A percentile compares a stretch with the other conserved stretches of the same genome.
Conservation (phyloP, 148 eudicot species). For the Pharnaceum exiguum region DNA sequence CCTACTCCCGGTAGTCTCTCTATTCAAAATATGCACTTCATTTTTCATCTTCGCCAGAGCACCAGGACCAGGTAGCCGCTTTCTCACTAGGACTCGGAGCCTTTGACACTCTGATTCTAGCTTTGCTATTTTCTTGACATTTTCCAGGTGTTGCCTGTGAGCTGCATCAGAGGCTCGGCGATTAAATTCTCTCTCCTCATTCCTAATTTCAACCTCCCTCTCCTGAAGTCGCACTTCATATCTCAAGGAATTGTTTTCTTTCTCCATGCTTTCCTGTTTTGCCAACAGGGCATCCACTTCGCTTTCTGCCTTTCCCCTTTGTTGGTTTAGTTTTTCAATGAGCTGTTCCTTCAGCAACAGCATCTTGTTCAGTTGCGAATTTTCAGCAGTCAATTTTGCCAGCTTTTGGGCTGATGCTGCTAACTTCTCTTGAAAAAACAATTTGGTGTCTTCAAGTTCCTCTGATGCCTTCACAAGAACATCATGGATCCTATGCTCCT, state of each 20-base stretch:
- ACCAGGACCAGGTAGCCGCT: conserved; percentile 87
- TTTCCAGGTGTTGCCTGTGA: conserved; percentile 72
- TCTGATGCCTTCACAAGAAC: conserved; percentile 52
- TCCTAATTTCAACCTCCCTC: conserved; percentile 81
- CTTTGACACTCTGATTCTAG: conserved; percentile 86
- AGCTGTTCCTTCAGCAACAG: conserved; percentile 53
- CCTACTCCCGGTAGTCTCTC: conserved; percentile 35
- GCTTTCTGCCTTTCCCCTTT: conserved; percentile 34
- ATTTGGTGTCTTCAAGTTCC: conserved; percentile 48
- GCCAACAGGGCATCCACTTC: conserved; percentile 43
- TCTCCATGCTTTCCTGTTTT: conserved; percentile 48
- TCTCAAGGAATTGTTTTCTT: conserved; percentile 63
- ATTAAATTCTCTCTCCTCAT: conserved; percentile 76
- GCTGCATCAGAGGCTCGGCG: conserved; percentile 58
- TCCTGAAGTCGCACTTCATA: conserved; percentile 83
- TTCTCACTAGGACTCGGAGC: conserved; percentile 70
- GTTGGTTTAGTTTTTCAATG: conserved; percentile 46
- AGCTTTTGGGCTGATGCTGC: conserved; percentile 36
- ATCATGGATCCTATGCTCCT: conserved; percentile 77
- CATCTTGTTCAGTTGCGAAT: conserved; percentile 44
- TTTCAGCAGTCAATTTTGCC: conserved; percentile 45
- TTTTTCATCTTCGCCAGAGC: conserved; percentile 78
- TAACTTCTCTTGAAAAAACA: conserved; percentile 44
- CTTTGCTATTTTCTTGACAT: conserved; percentile 68
- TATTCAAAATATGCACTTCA: conserved; percentile 56